phyloP scores from a whole-genome alignment of 306 rosid genomes.

The Luffa aegyptiaca region DNA sequence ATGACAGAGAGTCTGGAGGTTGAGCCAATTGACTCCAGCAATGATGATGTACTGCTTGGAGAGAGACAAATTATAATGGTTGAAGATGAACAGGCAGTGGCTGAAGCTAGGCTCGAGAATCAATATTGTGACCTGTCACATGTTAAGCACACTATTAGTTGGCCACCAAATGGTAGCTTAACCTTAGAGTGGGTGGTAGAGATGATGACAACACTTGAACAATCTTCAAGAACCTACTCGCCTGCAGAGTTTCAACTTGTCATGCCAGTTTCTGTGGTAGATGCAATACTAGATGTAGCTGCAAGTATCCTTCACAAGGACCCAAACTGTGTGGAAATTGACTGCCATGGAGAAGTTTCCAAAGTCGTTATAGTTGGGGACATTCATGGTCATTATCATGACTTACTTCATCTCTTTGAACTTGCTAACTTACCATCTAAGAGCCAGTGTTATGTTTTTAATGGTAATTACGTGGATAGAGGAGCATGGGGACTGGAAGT shows the following conservation, averaged over 20 bases:
- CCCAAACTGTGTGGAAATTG: slow-evolving; percentile 68
- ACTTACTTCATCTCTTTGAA: slow-evolving; percentile 50
- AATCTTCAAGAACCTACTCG: slow-evolving; percentile 29
- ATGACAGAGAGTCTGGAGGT: slow-evolving; percentile 24
- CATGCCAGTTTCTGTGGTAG: slow-evolving; percentile 45
- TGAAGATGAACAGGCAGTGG: slow-evolving; percentile 26
- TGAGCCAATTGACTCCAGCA: slow-evolving; percentile 19
- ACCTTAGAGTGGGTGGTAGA: slow-evolving; percentile 67
- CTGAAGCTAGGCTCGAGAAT: slow-evolving; percentile 21
- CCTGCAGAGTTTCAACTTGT: slow-evolving; percentile 42
- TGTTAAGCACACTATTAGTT: slow-evolving; percentile 31
- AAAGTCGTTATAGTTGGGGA: slow-evolving; percentile 75
- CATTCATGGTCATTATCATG: slow-evolving; percentile 73
- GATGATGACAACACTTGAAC: slow-evolving; percentile 52
- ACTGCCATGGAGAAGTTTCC: slow-evolving; percentile 52
- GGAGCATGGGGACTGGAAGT: slow-evolving; percentile 90
- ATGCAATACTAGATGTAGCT: slow-evolving; percentile 40
- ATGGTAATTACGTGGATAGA: slow-evolving; percentile 73
- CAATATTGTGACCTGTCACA: slow-evolving; percentile 34
- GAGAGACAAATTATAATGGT: slow-evolving; percentile 21
- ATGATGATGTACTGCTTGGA: slow-evolving; percentile 20
- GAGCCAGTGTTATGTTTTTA: slow-evolving; percentile 61
- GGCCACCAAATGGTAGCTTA: slow-evolving; percentile 61
- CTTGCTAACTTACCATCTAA: slow-evolving; percentile 65
- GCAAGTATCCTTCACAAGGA: slow-evolving; percentile 47